A percentile compares a stretch with the other conserved stretches of the same genome.
Evolutionary conservation across 768 basidiomycete species (phyloP).

Genomic region (Suillus sp.): DNA sequence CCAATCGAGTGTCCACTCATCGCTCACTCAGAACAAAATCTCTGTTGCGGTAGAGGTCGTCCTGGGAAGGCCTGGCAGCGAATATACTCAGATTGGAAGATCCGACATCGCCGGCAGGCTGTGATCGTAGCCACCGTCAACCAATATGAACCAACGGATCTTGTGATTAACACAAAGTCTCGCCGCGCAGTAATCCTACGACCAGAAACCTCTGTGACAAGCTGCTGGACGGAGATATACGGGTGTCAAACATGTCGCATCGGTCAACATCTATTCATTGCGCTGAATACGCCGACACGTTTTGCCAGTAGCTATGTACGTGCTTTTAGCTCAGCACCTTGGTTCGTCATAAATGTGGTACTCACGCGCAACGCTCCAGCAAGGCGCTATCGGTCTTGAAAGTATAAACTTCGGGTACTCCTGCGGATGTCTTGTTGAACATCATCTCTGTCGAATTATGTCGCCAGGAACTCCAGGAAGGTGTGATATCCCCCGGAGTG

Average conservation of each 20-base stretch:
- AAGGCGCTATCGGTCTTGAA: conserved; percentile 33
- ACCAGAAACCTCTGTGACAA: neutral
- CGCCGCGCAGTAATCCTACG: neutral
- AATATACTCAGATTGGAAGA: neutral
- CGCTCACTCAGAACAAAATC: neutral
- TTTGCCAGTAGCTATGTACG: neutral
- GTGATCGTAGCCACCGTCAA: neutral
- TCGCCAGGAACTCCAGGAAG: conserved; percentile 22
- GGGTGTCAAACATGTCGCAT: neutral
- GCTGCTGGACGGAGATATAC: neutral
- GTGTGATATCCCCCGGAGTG: conserved; percentile 20
- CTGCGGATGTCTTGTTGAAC: conserved; percentile 39
- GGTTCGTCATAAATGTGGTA: neutral
- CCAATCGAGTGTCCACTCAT: neutral
- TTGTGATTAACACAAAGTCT: neutral
- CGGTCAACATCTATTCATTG: neutral
- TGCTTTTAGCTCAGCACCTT: neutral
- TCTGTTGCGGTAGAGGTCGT: neutral
- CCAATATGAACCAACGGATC: neutral
- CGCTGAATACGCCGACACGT: neutral
- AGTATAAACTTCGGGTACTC: conserved; percentile 34
- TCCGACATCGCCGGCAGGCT: neutral
- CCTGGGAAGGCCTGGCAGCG: neutral
- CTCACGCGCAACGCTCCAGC: conserved; percentile 41
- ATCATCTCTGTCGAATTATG: conserved; percentile 42